Conservation (phyloP, 345 rosid species). For the Ricinus communis region DNA sequence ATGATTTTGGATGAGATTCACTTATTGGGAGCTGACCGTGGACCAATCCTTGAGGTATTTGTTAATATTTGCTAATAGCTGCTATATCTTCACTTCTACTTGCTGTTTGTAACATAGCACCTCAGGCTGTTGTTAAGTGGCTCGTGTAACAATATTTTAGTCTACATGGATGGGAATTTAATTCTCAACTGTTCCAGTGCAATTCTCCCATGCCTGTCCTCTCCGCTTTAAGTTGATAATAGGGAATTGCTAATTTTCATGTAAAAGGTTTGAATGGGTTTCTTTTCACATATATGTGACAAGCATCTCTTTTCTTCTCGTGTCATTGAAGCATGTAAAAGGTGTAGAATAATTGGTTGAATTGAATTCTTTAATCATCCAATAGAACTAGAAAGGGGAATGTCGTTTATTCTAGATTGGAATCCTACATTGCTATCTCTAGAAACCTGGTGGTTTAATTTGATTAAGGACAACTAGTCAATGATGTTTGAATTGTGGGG, state of each 20-base stretch:
- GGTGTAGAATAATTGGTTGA: too few species aligned
- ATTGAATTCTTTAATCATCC: not conserved
- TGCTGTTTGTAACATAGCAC: not conserved
- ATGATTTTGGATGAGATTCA: slow-evolving; percentile 98
- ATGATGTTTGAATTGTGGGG: not conserved
- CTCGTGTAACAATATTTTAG: not conserved
- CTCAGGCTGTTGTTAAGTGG: not conserved
- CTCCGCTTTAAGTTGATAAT: not conserved
- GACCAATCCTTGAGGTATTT: slow-evolving; percentile 96
- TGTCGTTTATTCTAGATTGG: not conserved
- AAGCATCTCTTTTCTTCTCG: not conserved
- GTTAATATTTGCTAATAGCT: not conserved
- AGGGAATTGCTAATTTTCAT: not conserved
- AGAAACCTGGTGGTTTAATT: not conserved
- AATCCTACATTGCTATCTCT: not conserved
- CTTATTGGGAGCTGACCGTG: slow-evolving; percentile 96
- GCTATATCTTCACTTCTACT: not conserved
- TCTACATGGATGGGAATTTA: not conserved
- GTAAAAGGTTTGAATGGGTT: not conserved
- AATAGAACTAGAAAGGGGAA: not conserved
- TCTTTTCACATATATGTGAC: not conserved
- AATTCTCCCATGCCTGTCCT: not conserved
- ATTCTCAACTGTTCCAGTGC: not conserved
- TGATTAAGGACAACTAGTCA: not conserved
- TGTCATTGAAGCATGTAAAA: not conserved